Base-by-base conservation (phyloP, 2,329 filamentous ascomycete genomes). In the Coleophoma cylindrospora region DNA sequence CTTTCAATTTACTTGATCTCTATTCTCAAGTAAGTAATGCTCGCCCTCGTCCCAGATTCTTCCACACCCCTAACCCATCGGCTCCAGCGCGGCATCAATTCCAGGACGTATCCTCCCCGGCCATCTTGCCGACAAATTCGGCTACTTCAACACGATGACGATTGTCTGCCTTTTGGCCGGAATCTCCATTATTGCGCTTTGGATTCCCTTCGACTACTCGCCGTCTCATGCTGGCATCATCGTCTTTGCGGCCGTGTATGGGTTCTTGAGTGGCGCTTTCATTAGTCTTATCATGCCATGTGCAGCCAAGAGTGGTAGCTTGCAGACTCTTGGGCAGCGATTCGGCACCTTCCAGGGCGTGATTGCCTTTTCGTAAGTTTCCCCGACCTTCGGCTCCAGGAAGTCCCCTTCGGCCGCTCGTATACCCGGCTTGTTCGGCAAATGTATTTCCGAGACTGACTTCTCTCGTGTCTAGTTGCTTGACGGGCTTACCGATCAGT, bases 261-360 rank as follows among this genome's bases (percentile, higher is more conserved):
- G 86, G n/a, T 87, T 89, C 62, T 75, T 76, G 34, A 82, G 80
- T 0, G 86, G 86, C 11, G 79, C 79, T 1, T 85, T 83, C 56
- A 77, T 87, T 41, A 77, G 77, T 0, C 67, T 89, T 7, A 71
- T 74, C 0, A 81, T 86, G 0, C 77, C 83, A 0, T 70, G 86
- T 17, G 71, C 90, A 22, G 83, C 82, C 1, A 83, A 89, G 60
- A 51, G 57, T 2, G 64, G 64, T 0, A 57, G 51, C 21, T 56
- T 68, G 3, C 58, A 66, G 11, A 61, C 67, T 1, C 48, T 69
- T 7, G 68, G 66, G 1, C 63, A 65, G 47, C 57, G 64, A 19
- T 66, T 69, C 43, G 66, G 67, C 4, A 61, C 66, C 47, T 45
- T 50, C 60, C n/a, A 57, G 56, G 10, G 57, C 55, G 43, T 57